Conservation (phyloP, 2,329 filamentous ascomycete species). For the Metarhizium rileyi region DNA sequence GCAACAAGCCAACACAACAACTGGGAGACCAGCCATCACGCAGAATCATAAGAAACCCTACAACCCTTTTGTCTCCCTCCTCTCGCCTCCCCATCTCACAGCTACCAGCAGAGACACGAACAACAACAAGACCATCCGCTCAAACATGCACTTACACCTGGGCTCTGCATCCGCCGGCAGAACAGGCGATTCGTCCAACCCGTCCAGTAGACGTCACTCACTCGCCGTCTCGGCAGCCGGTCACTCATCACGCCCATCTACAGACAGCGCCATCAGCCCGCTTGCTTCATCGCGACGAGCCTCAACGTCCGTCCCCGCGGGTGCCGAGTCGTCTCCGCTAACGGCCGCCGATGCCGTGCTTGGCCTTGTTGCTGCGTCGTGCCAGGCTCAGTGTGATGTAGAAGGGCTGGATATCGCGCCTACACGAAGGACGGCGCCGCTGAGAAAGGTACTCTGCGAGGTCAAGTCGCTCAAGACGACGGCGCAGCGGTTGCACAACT, state of each 20-base stretch:
- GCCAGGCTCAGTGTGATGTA: constrained; percentile 7
- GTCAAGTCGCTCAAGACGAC: constrained; percentile 9
- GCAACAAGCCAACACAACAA: neutral
- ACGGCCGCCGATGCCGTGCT: constrained; percentile 6
- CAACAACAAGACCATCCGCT: neutral
- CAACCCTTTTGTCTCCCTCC: neutral
- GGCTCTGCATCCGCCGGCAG: neutral
- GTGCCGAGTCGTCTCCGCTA: constrained; percentile 7
- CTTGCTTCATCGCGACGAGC: neutral
- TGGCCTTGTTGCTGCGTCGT: constrained; percentile 12
- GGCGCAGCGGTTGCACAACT: constrained; percentile 11
- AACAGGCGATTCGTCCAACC: neutral
- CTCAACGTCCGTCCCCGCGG: constrained; percentile 1
- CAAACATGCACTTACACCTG: neutral
- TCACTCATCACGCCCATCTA: neutral
- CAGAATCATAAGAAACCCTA: neutral
- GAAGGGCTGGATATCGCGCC: constrained; percentile 2
- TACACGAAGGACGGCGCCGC: neutral
- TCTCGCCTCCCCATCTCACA: neutral
- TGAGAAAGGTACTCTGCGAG: constrained; percentile 1
- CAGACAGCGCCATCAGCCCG: neutral
- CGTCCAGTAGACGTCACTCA: neutral
- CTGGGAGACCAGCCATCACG: neutral
- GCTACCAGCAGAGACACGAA: neutral
- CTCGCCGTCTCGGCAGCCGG: neutral